phyloP scores from a whole-genome alignment of 257 asterid species.

The Capsicum rhomboideum region DNA sequence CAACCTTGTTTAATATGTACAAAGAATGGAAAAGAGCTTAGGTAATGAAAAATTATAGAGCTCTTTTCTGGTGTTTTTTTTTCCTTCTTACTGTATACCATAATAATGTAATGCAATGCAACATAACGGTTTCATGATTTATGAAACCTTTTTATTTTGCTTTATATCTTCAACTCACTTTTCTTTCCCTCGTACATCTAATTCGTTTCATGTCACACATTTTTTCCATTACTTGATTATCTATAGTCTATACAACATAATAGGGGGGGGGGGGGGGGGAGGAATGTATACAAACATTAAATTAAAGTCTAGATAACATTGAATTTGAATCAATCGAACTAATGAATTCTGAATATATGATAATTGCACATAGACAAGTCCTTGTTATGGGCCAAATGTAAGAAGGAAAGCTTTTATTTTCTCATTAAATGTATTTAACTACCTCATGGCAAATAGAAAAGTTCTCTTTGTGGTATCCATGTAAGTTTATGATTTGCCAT shows the following conservation, averaged over 20 bases:
- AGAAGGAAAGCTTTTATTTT: not conserved
- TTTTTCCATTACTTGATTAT: not conserved
- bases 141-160: not conserved
- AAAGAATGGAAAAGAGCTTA: not conserved
- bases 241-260: not conserved
- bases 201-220: not conserved
- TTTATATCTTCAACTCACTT: not conserved
- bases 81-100: not conserved
- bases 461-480: too few species aligned
- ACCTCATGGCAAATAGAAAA: too few species aligned
- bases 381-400: not conserved
- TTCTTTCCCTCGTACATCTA: not conserved
- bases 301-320: not conserved
- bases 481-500: not conserved
- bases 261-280: fast-evolving
- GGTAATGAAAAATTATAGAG: not conserved
- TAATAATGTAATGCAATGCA: not conserved
- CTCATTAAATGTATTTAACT: not conserved
- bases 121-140: not conserved
- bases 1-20: not conserved
- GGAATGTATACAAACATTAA: not conserved
- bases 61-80: not conserved
- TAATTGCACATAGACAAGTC: not conserved
- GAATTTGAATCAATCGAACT: not conserved
- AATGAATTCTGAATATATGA: not conserved